Conservation (phyloP, 2,329 filamentous ascomycete species). For the Zalaria obscura region DNA sequence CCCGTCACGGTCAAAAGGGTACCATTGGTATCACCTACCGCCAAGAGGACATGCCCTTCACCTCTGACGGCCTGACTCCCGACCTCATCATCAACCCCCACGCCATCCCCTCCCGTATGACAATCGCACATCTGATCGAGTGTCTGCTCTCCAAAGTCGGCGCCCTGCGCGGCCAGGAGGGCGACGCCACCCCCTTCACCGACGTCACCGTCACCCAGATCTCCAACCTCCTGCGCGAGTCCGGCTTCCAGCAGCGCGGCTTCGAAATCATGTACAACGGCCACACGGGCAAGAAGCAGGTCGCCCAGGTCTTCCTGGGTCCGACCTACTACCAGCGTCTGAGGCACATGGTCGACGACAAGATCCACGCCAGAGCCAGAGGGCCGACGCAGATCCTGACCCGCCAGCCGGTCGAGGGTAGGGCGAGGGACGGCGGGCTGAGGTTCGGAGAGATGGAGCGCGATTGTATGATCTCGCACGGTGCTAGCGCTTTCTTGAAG, state of each 20-base stretch:
- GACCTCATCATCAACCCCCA: slow-evolving; percentile 99
- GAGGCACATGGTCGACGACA: slow-evolving; percentile 99
- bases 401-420: slow-evolving; percentile 92
- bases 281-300: slow-evolving; percentile 85
- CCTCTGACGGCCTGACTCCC: slow-evolving; percentile 74
- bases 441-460: slow-evolving; percentile 99
- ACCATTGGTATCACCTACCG: slow-evolving; percentile 98
- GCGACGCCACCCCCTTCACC: slow-evolving; percentile 94
- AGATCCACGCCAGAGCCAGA: slow-evolving; percentile 97
- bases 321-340: slow-evolving; percentile 98
- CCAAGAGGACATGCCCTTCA: slow-evolving; percentile 98
- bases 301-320: slow-evolving; percentile 89
- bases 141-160: slow-evolving; percentile 95
- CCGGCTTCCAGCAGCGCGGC: slow-evolving; percentile 91
- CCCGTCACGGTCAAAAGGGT: slow-evolving; percentile 97
- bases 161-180: slow-evolving; percentile 84
- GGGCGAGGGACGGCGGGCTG: slow-evolving; percentile 91
- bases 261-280: slow-evolving; percentile 99
- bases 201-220: slow-evolving; percentile 93
- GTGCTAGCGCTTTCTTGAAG: slow-evolving; percentile 91
- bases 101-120: slow-evolving; percentile 99
- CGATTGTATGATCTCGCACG: slow-evolving; percentile 99
- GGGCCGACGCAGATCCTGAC: slow-evolving; percentile 96
- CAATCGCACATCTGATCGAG: slow-evolving; percentile 99
- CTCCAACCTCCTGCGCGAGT: slow-evolving; percentile 69